Evolutionary conservation across 805 yeast species (phyloP), one percentile per base, ranked within the genome.

Genomic region (Myxozyma melibiosi): DNA sequence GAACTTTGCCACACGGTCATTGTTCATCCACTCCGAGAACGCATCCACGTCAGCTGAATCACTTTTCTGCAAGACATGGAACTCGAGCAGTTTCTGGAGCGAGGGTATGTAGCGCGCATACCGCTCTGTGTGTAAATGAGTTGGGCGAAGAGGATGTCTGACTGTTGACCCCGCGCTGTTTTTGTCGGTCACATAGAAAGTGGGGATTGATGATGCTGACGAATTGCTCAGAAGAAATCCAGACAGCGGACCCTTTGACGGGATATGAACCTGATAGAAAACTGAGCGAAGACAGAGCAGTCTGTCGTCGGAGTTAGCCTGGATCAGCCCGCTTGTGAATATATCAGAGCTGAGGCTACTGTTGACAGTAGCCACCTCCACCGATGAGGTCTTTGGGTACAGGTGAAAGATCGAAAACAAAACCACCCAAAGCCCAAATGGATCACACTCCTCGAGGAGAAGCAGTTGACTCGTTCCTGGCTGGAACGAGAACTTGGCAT

Each of bases 1-100:
- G 48, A 66, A 66, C 37, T 51, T 33, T 27, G 58, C 60, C 8
- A 66, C 68, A 9, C 68, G 57, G 28, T 64, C 65, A 41, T 45
- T 48, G 53, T 64, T 61, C 66, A 64, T 65, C 68, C 68, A 66
- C 22, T 28, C 48, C 2, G 55, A 43, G 45, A 66, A 66, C 25
- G 34, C 31, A 1, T 33, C 57, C n/a, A 47, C 40, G 25, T 66
- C 59, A 1, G n/a, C 30, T 18, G 34, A 16, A 30, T 40, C 49
- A 4, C 43, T 38, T 6, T 35, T 51, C 46, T 55, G 55, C 9
- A 58, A 38, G 30, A 27, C 45, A n/a, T 39, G 48, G 20, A 66
- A 40, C 9, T 44, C 44, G 40, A 66, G 51, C 13, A 31, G 27
- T 41, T 47, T 46, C n/a, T 35, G 34, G 8, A 66, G 44, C 28